These are phyloP conservation scores for Erodium trifolium DNA, from an alignment of 441 rosid species.

Conservation along the genomic window DNA sequence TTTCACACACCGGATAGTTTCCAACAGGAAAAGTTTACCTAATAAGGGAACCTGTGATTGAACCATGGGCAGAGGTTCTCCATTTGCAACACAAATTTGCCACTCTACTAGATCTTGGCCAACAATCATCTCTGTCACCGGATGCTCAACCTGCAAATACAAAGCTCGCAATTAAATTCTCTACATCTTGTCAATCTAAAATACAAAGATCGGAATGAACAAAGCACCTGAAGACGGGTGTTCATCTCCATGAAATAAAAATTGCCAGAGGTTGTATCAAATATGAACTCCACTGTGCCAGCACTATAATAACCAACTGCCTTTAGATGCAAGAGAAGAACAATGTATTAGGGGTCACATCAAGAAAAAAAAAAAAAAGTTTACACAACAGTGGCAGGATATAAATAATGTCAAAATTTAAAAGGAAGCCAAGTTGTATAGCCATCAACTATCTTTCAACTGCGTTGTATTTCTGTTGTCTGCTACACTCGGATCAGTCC, in stretches of 20 bases:
- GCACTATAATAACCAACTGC: slow-evolving; percentile 94
- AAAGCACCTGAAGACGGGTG: slow-evolving; percentile 83
- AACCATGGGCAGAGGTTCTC: slow-evolving; percentile 71
- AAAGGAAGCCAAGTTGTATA: neutral
- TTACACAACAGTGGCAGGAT: no score
- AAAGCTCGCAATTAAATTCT: slow-evolving; percentile 17
- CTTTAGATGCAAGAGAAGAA: slow-evolving; percentile 40
- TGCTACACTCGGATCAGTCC: neutral
- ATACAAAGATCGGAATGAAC: slow-evolving; percentile 16
- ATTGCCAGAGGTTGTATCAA: slow-evolving; percentile 66
- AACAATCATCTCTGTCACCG: slow-evolving; percentile 97
- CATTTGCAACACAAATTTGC: slow-evolving; percentile 90
- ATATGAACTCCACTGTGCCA: slow-evolving; percentile 95
- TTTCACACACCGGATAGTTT: neutral
- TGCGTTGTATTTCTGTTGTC: neutral
- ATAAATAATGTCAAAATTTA: no score
- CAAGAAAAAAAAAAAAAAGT: neutral
- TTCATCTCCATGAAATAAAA: slow-evolving; percentile 98
- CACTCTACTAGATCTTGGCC: slow-evolving; percentile 96
- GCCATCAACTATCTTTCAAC: neutral
- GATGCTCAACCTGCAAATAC: slow-evolving; percentile 80
- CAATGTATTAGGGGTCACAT: slow-evolving; percentile 21
- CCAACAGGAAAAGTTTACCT: slow-evolving; percentile 33
- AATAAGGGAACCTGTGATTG: slow-evolving; percentile 73
- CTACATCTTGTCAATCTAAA: slow-evolving; percentile 15